Evolutionary conservation across 345 rosid species (phyloP), one percentile per base, ranked within the genome.

Genomic region (Eucalyptus victrix): DNA sequence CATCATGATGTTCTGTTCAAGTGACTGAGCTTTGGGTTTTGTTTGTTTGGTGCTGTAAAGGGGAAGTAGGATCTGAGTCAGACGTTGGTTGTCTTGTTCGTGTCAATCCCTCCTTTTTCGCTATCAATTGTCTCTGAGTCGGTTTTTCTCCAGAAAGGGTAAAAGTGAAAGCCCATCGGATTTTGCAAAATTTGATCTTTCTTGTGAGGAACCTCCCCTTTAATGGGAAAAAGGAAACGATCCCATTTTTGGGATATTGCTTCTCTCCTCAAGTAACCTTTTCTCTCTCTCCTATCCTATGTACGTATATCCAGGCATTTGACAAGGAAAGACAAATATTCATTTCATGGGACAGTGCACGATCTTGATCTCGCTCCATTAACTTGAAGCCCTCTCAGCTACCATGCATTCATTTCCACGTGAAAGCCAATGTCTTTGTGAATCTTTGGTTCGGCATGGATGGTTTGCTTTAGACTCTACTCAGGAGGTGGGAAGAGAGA

Each of bases 121-220:
- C 69, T 37, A 89, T 91, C 91, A 90, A 32, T 89, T 12, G 23
- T 88, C 87, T 23, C 85, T 21, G 30, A 76, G 45, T 23, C 47
- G 45, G 15, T 37, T 76, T 19, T 44, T 19, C 69, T 89, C 88
- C 92, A 86, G 86, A 93, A 91, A 90, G 49, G 90, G 93, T 87
- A 86, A 91, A 92, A 91, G 90, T 34, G 30, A 7, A 37, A 32
- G 72, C n/a, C 86, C 76, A 56, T 67, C 95, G 91, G 91, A 92
- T 93, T 87, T 92, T 92, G 95, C 5, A 88, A 93, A 92, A 45
- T 86, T 34, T 60, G 45, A 34, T 76, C 6, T 69, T 86, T 49
- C 90, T 89, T 89, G 80, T 89, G 92, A 93, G 95, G 91, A 94
- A 91, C 47, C 92, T 89, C 93, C 91, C 19, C 50, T 87, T 90